phyloP scores from a whole-genome alignment of 1,284 basidiomycete genomes.

The Fomitopsis betulina region DNA sequence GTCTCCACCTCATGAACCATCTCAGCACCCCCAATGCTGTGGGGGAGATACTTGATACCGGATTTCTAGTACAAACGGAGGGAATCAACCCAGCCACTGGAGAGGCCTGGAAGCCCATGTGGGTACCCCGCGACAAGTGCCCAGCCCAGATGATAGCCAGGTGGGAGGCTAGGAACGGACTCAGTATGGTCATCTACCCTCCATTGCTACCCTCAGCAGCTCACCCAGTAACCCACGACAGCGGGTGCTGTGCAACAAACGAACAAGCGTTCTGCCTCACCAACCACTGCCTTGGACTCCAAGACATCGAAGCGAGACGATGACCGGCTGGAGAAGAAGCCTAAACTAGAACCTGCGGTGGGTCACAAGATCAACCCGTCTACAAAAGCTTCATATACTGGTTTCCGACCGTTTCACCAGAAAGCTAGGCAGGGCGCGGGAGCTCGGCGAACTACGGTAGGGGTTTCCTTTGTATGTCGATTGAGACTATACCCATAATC shows the following conservation, averaged over 20 bases:
- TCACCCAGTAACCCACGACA: not conserved
- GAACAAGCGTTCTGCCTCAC: not conserved
- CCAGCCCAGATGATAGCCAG: not conserved
- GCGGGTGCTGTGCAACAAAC: not conserved
- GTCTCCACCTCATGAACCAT: not conserved
- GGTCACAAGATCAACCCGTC: not conserved
- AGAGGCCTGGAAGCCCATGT: conserved; percentile 7
- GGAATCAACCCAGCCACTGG: conserved; percentile 9
- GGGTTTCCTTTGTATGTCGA: not conserved
- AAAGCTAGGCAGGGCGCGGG: not conserved
- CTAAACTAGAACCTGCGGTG: not conserved
- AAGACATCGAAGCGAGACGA: not conserved
- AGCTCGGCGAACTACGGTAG: not conserved
- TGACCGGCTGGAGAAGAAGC: not conserved
- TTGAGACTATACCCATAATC: not conserved
- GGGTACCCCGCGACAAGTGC: conserved; percentile 3
- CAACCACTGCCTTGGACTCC: not conserved
- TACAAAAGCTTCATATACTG: not conserved
- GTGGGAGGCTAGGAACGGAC: not conserved
- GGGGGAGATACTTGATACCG: conserved; percentile 7
- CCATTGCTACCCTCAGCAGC: not conserved
- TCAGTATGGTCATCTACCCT: not conserved
- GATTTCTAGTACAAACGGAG: conserved; percentile 7
- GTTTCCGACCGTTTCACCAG: not conserved
- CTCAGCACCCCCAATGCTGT: not conserved